phyloP scores from a whole-genome alignment of 805 yeast genomes.

The Wickerhamiella brachini region DNA sequence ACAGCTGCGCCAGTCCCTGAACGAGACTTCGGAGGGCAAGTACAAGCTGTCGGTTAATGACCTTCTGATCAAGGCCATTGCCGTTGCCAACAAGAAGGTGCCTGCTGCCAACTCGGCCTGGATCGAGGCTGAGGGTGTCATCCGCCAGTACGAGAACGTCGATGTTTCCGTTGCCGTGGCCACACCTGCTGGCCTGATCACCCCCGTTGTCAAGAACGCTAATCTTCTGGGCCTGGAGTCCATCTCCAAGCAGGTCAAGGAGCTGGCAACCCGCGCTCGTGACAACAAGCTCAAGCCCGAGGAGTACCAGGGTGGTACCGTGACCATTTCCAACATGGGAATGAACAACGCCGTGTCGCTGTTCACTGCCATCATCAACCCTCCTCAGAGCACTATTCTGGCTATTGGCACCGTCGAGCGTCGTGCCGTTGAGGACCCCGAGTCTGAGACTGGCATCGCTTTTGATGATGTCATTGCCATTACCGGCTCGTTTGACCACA shows the following conservation, averaged over 20 bases:
- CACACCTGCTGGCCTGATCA: constrained; percentile 91
- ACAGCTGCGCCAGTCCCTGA: constrained; percentile 82
- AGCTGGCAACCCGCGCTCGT: constrained; percentile 91
- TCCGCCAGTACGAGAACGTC: constrained; percentile 81
- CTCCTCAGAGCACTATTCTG: constrained; percentile 88
- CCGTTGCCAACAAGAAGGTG: constrained; percentile 76
- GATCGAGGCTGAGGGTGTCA: constrained; percentile 77
- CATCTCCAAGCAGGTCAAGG: constrained; percentile 78
- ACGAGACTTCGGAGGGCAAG: constrained; percentile 70
- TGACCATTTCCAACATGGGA: constrained; percentile 96
- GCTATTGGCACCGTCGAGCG: constrained; percentile 91
- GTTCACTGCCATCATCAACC: constrained; percentile 95
- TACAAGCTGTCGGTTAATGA: constrained; percentile 91
- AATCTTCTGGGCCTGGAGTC: constrained; percentile 72
- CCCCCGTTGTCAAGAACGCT: constrained; percentile 88
- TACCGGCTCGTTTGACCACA: constrained; percentile 97
- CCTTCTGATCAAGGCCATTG: constrained; percentile 84
- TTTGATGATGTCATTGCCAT: constrained; percentile 84
- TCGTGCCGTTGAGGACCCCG: constrained; percentile 84
- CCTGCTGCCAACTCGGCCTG: constrained; percentile 93
- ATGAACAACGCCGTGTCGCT: constrained; percentile 89
- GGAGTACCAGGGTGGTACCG: constrained; percentile 99
- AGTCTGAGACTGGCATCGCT: constrained; percentile 79
- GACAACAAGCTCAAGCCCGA: constrained; percentile 85
- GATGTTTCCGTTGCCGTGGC: constrained; percentile 98